Evolutionary conservation across 345 rosid species (phyloP), one percentile per base, ranked within the genome.

Genomic region (Brassica cretica): DNA sequence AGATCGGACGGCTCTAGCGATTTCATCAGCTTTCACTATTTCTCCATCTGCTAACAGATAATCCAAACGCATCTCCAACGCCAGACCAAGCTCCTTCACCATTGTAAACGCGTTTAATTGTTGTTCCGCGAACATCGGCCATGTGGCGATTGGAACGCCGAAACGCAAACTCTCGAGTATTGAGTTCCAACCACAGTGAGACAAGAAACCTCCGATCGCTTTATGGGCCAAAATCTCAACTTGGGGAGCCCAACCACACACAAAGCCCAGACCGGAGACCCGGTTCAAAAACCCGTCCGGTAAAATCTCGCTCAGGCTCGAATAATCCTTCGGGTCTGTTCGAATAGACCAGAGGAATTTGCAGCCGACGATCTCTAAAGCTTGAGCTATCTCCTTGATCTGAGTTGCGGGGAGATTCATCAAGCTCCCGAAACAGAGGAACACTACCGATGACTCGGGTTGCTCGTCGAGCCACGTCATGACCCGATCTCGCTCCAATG

Each of bases 401-500:
- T 88, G 90, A 9, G 73, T 14, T 0, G 1, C 74, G 3, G 3
- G 49, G 58, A 84, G 76, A 14, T 12, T 81, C 25, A 76, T 84
- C 18, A 66, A 9, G 77, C 85, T 86, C 37, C 88, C 89, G 65
- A 85, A 87, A 59, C 87, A 87, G 5, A 89, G 77, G 80, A 85
- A 87, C 60, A 85, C 82, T 8, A 84, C 91, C 2, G 86, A 85
- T 33, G 82, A 66, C 37, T 78, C 59, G 1, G 87, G 84, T 37
- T 86, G 87, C 4, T 74, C 68, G 53, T 86, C 85, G 1, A 89
- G 85, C 91, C 93, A 86, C 64, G 24, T 39, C 46, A 39, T 39
- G 46, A 39, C 12, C 46, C 46, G 5, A 39, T 39, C 46, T 39
- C 46, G 46, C 46, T 39, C 46, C 44, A 37, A 9, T 6, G 44